Conservation (phyloP, 75 land plant genomes). For the Sequoia sempervirens region DNA sequence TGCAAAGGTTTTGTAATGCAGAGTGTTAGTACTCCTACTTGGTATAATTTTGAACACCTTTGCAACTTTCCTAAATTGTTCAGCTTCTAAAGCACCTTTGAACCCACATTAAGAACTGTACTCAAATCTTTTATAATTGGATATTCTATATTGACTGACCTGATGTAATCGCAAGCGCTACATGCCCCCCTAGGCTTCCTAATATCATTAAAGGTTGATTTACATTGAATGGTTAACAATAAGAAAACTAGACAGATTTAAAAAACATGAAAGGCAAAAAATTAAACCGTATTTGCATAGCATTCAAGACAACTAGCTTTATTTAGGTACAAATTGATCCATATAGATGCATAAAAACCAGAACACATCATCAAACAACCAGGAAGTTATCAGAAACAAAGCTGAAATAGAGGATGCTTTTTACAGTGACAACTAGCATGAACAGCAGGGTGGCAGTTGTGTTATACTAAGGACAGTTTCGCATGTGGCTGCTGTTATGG, state of each 20-base stretch:
- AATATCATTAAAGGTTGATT: background rate
- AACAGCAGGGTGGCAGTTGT: too few relatives aligned
- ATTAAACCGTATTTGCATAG: background rate
- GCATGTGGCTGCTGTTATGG: too few relatives aligned
- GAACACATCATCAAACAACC: too few relatives aligned
- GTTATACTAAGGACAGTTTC: too few relatives aligned
- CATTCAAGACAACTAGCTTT: background rate
- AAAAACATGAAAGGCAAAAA: background rate
- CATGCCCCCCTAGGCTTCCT: background rate
- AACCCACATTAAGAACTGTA: background rate
- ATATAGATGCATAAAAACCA: background rate
- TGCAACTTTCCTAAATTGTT: background rate
- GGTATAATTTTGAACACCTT: background rate
- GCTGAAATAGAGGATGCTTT: too few relatives aligned
- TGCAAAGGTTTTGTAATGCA: background rate
- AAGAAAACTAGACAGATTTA: background rate
- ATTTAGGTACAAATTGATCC: background rate
- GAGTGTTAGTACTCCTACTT: background rate
- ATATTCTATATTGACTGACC: background rate
- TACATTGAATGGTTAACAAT: background rate
- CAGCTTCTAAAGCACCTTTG: background rate
- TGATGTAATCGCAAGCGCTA: background rate
- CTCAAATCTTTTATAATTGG: background rate
- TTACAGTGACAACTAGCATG: too few relatives aligned
- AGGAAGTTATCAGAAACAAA: too few relatives aligned